A percentile compares a stretch with the other conserved stretches of the same genome.
phyloP scores from a whole-genome alignment of 805 yeast genomes.

The Yarrowia osloensis region DNA sequence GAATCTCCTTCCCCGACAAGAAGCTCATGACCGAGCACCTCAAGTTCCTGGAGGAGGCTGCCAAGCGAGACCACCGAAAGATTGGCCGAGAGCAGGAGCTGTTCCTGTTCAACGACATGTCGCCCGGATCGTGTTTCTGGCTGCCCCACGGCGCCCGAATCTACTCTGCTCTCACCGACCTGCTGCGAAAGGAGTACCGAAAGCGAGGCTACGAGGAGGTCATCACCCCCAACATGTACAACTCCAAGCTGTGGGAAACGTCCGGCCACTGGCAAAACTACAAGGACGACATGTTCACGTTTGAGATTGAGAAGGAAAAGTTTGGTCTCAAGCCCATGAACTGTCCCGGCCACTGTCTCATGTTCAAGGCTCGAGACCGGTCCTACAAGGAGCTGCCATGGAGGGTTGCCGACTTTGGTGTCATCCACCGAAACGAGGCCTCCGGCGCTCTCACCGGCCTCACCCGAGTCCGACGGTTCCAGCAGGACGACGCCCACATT shows the following conservation, averaged over 20 bases:
- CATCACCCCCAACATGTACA: conserved; percentile 98
- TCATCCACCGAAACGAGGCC: conserved; percentile 93
- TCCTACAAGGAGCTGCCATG: conserved; percentile 96
- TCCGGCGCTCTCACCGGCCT: conserved; percentile 93
- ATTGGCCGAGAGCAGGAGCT: conserved; percentile 96
- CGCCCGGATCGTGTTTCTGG: conserved; percentile 99
- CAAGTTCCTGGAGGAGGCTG: conserved; percentile 93
- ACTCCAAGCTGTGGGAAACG: conserved; percentile 95
- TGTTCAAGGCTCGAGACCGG: conserved; percentile 89
- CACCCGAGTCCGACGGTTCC: conserved; percentile 98
- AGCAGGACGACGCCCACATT: conserved; percentile 98
- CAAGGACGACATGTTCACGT: conserved; percentile 95
- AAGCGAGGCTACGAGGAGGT: conserved; percentile 97
- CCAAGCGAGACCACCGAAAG: conserved; percentile 87
- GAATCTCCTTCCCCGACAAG: conserved; percentile 98
- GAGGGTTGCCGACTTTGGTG: conserved; percentile 99
- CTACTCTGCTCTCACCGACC: conserved; percentile 80
- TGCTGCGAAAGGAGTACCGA: conserved; percentile 81
- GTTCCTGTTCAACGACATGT: conserved; percentile 91
- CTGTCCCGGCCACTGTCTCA: conserved; percentile 79
- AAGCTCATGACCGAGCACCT: conserved; percentile 92
- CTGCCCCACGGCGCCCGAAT: conserved; percentile 98
- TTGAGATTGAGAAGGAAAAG: conserved; percentile 94
- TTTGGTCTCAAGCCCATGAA: conserved; percentile 92
- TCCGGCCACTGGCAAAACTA: conserved; percentile 99